Percentiles rank a stretch among this genome's conserved stretches.
phyloP scores from a whole-genome alignment of 179 eudicot species.

The Vitellaria paradoxa region DNA sequence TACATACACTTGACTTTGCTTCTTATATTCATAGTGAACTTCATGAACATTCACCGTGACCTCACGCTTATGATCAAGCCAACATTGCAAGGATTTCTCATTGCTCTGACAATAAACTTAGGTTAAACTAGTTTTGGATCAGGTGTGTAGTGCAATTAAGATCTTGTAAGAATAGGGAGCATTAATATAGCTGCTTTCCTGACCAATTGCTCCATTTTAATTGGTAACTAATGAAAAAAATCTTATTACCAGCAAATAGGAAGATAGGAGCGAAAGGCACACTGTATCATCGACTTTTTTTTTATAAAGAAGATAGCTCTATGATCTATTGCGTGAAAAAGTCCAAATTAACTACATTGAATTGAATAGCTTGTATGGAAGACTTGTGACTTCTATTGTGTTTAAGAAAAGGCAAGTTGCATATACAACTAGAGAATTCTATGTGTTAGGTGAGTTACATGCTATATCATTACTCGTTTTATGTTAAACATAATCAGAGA shows the following conservation, averaged over 20 bases:
- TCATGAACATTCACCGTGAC: conserved; percentile 94
- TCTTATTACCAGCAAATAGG: conserved; percentile 21
- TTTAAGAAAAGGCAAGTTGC: background rate
- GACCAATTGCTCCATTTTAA: conserved; percentile 79
- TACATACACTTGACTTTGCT: conserved; percentile 93
- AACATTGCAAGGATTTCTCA: conserved; percentile 80
- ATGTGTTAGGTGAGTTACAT: too few species aligned
- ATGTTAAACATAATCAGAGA: too few species aligned
- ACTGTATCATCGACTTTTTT: too few species aligned
- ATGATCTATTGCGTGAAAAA: background rate
- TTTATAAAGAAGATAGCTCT: too few species aligned
- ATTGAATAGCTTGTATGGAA: background rate
- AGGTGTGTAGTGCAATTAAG: background rate
- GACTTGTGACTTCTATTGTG: background rate
- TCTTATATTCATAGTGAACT: conserved; percentile 89
- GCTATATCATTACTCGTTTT: too few species aligned
- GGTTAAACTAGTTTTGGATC: too few species aligned
- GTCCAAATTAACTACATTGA: background rate
- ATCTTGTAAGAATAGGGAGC: background rate
- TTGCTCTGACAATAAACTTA: conserved; percentile 50
- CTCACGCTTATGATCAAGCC: conserved; percentile 96
- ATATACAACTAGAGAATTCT: too few species aligned
- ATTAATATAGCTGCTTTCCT: conserved; percentile 50
- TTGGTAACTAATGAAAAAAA: conserved; percentile 49
- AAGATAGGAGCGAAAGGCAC: too few species aligned